Conservation (phyloP, 1,139 yeast species). For the Geotrichum fermentans region DNA sequence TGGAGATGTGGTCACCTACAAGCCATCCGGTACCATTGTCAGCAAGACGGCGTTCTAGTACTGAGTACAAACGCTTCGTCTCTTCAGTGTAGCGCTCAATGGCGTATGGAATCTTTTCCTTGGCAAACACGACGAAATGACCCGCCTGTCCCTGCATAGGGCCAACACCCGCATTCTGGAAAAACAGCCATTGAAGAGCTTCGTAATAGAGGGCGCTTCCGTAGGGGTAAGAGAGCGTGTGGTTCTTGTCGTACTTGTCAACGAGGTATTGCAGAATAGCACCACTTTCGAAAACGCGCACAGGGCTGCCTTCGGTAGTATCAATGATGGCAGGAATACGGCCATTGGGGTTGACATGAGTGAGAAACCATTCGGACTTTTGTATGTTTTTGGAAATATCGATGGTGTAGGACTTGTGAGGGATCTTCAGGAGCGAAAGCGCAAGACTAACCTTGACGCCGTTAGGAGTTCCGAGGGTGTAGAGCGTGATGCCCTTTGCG, state of each 20-base stretch:
- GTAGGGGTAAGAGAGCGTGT: constrained; percentile 45
- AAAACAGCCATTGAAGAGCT: constrained; percentile 48
- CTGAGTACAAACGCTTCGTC: constrained; percentile 50
- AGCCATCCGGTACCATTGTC: constrained; percentile 47
- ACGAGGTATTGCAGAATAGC: constrained; percentile 55
- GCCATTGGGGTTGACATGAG: constrained; percentile 51
- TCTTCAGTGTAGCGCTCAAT: constrained; percentile 49
- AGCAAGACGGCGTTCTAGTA: constrained; percentile 47
- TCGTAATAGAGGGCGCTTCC: constrained; percentile 49
- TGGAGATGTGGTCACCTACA: constrained; percentile 52
- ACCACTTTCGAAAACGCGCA: constrained; percentile 46
- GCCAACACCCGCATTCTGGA: constrained; percentile 57
- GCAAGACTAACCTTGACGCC: constrained; percentile 50
- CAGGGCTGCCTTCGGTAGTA: constrained; percentile 29
- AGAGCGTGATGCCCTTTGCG: constrained; percentile 36
- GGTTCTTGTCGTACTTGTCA: constrained; percentile 53
- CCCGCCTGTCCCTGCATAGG: constrained; percentile 59
- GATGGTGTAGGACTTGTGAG: constrained; percentile 44
- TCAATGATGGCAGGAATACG: constrained; percentile 56
- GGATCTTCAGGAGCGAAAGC: constrained; percentile 46
- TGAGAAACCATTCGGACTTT: constrained; percentile 51
- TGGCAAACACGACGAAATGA: constrained; percentile 45
- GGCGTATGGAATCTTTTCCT: constrained; percentile 50
- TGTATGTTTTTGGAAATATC: constrained; percentile 43
- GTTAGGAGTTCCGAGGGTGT: constrained; percentile 52